A percentile compares a stretch with the other conserved stretches of the same genome.
phyloP scores from a whole-genome alignment of 208 protist genomes.

The Acanthamoeba sp. region DNA sequence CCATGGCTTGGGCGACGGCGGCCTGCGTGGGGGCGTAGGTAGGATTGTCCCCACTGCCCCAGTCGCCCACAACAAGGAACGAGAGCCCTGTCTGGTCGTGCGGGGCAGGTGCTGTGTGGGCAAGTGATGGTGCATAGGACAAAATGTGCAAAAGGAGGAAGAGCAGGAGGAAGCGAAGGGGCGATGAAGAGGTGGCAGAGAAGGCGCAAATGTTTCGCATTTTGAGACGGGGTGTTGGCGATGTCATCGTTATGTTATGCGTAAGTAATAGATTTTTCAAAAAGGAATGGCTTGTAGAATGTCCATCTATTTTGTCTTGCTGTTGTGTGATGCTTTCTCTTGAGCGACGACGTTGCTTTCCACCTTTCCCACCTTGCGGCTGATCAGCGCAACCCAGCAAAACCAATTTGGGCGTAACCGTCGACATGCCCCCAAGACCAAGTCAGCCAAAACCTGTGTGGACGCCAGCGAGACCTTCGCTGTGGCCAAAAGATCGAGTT shows the following conservation, averaged over 20 bases:
- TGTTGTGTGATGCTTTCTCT: too few relatives aligned
- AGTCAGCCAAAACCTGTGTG: background rate
- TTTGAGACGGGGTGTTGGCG: background rate
- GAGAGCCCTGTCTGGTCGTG: background rate
- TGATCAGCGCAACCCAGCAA: too few relatives aligned
- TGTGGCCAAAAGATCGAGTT: background rate
- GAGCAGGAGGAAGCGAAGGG: background rate
- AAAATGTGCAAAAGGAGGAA: background rate
- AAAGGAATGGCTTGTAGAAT: too few relatives aligned
- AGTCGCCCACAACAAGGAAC: slow-evolving; percentile 45
- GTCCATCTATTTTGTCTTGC: too few relatives aligned
- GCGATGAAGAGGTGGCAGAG: background rate
- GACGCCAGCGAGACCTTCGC: background rate
- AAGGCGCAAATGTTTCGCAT: background rate
- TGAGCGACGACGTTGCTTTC: too few relatives aligned
- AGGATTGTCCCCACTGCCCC: slow-evolving; percentile 10
- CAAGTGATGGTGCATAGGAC: background rate
- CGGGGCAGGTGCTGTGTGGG: background rate
- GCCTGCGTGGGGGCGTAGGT: background rate
- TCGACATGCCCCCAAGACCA: background rate
- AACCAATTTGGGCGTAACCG: background rate
- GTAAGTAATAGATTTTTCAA: too few relatives aligned
- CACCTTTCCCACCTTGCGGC: too few relatives aligned
- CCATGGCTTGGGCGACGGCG: slow-evolving; percentile 15
- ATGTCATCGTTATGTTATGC: too few relatives aligned